phyloP scores from a whole-genome alignment of 495 filamentous ascomycete species.

The Hypoxylon lienhwacheense region DNA sequence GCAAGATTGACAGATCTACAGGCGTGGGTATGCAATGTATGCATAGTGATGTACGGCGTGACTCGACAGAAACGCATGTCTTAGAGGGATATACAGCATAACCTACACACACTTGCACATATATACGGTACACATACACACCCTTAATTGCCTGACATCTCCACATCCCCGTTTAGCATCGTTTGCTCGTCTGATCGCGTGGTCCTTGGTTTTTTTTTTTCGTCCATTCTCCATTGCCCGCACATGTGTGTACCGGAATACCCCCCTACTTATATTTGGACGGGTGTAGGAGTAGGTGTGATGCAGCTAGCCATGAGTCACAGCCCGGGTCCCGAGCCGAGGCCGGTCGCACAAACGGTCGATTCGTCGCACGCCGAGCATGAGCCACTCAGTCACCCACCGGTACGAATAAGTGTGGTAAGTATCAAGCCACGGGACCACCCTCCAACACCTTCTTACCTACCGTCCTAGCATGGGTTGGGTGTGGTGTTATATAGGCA shows the following conservation, averaged over 20 bases:
- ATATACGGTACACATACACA: not conserved
- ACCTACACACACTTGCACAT: too few relatives aligned
- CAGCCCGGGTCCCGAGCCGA: slow-evolving; percentile 31
- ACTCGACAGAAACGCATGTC: slow-evolving; percentile 28
- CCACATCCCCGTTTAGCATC: slow-evolving; percentile 30
- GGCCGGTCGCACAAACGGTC: slow-evolving; percentile 12
- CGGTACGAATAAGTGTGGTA: slow-evolving; percentile 10
- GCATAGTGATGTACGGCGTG: slow-evolving; percentile 20
- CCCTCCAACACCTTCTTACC: not conserved
- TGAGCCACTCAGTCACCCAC: slow-evolving; percentile 24
- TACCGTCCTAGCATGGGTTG: slow-evolving; percentile 25
- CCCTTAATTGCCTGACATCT: slow-evolving; percentile 1
- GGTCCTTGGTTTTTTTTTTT: slow-evolving; percentile 14
- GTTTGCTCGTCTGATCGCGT: slow-evolving; percentile 25
- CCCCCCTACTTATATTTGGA: not conserved
- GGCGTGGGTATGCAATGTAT: slow-evolving; percentile 15
- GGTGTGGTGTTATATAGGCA: slow-evolving; percentile 22
- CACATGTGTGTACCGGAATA: slow-evolving; percentile 10
- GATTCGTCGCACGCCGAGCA: slow-evolving; percentile 26
- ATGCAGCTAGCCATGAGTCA: slow-evolving; percentile 31
- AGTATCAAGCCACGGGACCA: slow-evolving; percentile 32
- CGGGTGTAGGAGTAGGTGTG: slow-evolving; percentile 25
- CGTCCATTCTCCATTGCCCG: slow-evolving; percentile 3
- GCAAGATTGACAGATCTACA: slow-evolving; percentile 32
- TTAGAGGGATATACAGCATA: slow-evolving; percentile 11